These are phyloP conservation scores for Coemansia sp. DNA, from an alignment of 192 early-diverging fungal genomes.

Conservation along the genomic window DNA sequence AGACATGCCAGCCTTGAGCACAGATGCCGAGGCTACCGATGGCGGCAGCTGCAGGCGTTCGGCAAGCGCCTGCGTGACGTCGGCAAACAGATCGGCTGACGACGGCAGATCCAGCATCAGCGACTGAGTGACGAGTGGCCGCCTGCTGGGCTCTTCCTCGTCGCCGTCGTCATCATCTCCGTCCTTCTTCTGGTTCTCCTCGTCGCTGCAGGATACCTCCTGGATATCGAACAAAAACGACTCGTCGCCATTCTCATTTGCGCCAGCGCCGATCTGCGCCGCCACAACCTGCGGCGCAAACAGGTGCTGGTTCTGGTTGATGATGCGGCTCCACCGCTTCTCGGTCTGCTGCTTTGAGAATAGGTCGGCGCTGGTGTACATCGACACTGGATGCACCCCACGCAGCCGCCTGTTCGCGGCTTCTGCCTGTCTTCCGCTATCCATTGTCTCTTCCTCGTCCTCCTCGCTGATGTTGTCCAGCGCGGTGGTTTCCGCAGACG, in stretches of 20 bases:
- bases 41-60: conserved; percentile 21
- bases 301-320: conserved; percentile 52
- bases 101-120: conserved; percentile 41
- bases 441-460: neutral
- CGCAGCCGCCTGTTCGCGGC: neutral
- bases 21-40: conserved; percentile 21
- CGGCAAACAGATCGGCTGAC: conserved; percentile 37
- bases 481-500: neutral
- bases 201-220: conserved; percentile 3
- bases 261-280: conserved; percentile 7
- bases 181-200: too few species aligned
- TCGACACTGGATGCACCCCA: conserved; percentile 16
- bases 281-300: conserved; percentile 20
- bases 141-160: neutral
- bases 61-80: conserved; percentile 46
- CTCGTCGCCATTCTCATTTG: conserved; percentile 4
- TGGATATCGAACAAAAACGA: neutral
- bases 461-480: neutral
- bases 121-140: conserved; percentile 16
- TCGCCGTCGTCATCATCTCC: too few species aligned
- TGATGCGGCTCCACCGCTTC: conserved; percentile 49
- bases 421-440: neutral
- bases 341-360: conserved; percentile 37
- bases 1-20: too few species aligned
- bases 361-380: conserved; percentile 21